A percentile compares a stretch with the other conserved stretches of the same genome.
Conservation (phyloP, 164 flowering plant species). For the Vitis rupestris region DNA sequence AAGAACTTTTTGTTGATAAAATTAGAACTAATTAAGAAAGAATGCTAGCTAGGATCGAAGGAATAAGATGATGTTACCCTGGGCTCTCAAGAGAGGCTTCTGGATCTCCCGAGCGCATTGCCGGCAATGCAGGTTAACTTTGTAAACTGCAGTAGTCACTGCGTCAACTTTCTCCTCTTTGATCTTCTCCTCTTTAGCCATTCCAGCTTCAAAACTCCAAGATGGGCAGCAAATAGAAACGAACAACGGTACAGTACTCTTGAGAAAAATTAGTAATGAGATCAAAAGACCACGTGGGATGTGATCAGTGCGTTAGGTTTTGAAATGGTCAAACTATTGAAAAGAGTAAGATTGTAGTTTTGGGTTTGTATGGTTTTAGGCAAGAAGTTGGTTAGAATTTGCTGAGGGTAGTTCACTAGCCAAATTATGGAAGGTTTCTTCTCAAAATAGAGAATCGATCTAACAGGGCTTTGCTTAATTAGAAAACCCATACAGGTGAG, state of each 20-base stretch:
- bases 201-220: background rate
- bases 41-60: no score
- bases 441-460: no score
- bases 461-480: no score
- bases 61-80: slow-evolving; percentile 33
- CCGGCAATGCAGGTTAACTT: slow-evolving; percentile 62
- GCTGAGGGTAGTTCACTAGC: slow-evolving; percentile 27
- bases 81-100: slow-evolving; percentile 49
- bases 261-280: background rate
- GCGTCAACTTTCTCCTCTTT: slow-evolving; percentile 20
- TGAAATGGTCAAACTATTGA: background rate
- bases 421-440: background rate
- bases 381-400: slow-evolving; percentile 19
- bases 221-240: background rate
- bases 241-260: no score
- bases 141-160: slow-evolving; percentile 55
- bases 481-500: no score
- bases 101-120: slow-evolving; percentile 57
- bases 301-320: no score
- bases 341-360: background rate
- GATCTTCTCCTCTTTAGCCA: slow-evolving; percentile 28
- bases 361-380: background rate
- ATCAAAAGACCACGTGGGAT: no score
- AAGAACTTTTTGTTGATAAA: no score
- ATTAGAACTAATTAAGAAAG: background rate